Evolutionary conservation across 2,329 filamentous ascomycete species (phyloP), one percentile per base, ranked within the genome.

Genomic region (Aureobasidium namibiae): DNA sequence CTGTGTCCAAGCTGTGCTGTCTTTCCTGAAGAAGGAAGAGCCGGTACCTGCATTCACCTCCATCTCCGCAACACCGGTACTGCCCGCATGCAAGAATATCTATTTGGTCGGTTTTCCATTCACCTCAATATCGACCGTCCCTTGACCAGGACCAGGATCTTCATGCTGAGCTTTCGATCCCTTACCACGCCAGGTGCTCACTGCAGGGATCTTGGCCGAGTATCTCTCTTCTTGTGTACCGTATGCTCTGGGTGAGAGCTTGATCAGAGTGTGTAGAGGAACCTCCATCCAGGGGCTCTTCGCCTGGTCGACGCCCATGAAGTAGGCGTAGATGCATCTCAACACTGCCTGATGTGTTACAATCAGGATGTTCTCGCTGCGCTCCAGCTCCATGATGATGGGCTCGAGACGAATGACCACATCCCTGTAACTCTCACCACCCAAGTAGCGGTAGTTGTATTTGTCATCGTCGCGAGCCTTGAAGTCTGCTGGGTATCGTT

Each of bases 371-470:
- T 99, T 95, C 74, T 97, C 94, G 66, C 87, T 90, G 63, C 94
- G 85, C 74, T 99, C 94, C 56, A 99, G 80, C 73, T 99, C 94
- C 94, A 99, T 99, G 76, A 99, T 99, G 75, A 99, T 99, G 63
- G 94, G 94, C 71, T 99, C 94, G 0, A 99, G 85, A 0, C 94
- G 90, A 68, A 96, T 97, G 41, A 99, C 94, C 1, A 99, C 92
- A 69, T 99, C 94, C 59, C 92, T 89, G 73, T 99, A 89, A 62
- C 89, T 95, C 76, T 99, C 94, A 57, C 94, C 94, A 63, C 94
- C 94, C 5, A 94, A 87, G 75, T 99, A 99, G 60, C 94, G 90
- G 76, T 99, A 99, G 78, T 99, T 97, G 83, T 97, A 97, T 75
- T 99, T 99, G 80, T 99, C 94, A 65, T 96, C 90, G 73, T 99